Evolutionary conservation across 2,329 filamentous ascomycete species (phyloP).

Genomic region (Neurospora sp.): DNA sequence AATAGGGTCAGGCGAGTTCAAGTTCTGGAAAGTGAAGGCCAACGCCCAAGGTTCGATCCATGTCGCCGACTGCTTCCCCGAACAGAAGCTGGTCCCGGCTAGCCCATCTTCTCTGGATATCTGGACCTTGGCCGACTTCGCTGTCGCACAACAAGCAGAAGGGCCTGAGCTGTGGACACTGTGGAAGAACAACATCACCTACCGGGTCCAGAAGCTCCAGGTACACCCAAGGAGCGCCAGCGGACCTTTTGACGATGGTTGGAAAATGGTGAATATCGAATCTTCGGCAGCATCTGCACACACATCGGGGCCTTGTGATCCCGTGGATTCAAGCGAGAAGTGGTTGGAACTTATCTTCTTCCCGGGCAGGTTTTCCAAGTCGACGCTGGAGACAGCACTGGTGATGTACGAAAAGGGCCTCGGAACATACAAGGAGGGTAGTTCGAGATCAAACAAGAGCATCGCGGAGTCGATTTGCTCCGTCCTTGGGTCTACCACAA

Average conservation of each 20-base stretch:
- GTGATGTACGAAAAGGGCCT: slow-evolving; percentile 66
- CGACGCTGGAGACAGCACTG: slow-evolving; percentile 75
- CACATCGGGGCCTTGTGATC: slow-evolving; percentile 50
- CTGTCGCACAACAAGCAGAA: slow-evolving; percentile 41
- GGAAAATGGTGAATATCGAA: slow-evolving; percentile 60
- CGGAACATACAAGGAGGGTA: slow-evolving; percentile 29
- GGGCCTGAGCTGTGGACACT: slow-evolving; percentile 62
- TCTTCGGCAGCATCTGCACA: slow-evolving; percentile 43
- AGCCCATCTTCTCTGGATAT: slow-evolving; percentile 62
- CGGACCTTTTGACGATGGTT: slow-evolving; percentile 54
- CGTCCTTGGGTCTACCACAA: slow-evolving; percentile 59
- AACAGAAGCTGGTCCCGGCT: slow-evolving; percentile 52
- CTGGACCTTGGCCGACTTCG: slow-evolving; percentile 73
- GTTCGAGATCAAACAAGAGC: slow-evolving; percentile 38
- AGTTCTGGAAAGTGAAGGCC: slow-evolving; percentile 73
- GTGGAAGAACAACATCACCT: slow-evolving; percentile 77
- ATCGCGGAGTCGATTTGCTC: slow-evolving; percentile 69
- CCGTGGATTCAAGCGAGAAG: slow-evolving; percentile 64
- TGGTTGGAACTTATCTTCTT: slow-evolving; percentile 80
- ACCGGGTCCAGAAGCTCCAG: slow-evolving; percentile 62
- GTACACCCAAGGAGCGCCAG: slow-evolving; percentile 58
- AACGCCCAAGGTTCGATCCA: slow-evolving; percentile 53
- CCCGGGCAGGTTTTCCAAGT: slow-evolving; percentile 69
- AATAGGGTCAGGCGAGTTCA: slow-evolving; percentile 80
- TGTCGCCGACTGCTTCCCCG: slow-evolving; percentile 62